Conservation (phyloP, 139 green algal species). For the Coccomyxa sp. region DNA sequence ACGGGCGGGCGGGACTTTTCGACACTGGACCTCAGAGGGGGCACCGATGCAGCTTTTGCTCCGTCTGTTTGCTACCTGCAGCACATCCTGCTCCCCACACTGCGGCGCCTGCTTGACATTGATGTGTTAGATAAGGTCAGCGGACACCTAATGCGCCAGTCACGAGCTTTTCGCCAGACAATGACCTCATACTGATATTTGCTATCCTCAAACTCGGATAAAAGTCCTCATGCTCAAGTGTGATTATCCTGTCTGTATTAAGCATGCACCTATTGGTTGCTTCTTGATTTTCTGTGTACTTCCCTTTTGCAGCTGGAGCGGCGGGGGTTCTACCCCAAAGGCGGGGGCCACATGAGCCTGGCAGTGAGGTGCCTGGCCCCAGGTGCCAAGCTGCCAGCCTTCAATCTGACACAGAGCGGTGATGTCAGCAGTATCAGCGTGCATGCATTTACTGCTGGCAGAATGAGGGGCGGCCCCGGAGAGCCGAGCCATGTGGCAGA, state of each 20-base stretch:
- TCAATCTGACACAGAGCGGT: conserved; percentile 45
- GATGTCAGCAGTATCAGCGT: conserved; percentile 29
- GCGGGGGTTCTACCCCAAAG: conserved; percentile 73
- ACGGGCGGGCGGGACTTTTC: background rate
- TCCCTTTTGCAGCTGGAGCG: conserved; percentile 31
- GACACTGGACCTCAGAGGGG: conserved; percentile 53
- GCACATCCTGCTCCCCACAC: conserved; percentile 65
- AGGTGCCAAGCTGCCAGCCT: conserved; percentile 37
- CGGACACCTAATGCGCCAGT: too few species aligned
- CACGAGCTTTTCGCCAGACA: background rate
- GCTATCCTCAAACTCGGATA: background rate
- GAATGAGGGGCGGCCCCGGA: background rate
- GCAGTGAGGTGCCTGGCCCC: conserved; percentile 26
- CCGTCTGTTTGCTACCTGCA: conserved; percentile 67
- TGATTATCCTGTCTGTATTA: too few species aligned
- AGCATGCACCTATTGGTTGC: too few species aligned
- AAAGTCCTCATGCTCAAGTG: too few species aligned
- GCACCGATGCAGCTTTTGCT: conserved; percentile 74
- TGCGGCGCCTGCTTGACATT: conserved; percentile 41
- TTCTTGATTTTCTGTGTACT: too few species aligned
- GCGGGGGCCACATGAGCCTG: conserved; percentile 48
- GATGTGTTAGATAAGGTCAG: background rate
- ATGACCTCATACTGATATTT: background rate
- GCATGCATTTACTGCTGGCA: conserved; percentile 45
- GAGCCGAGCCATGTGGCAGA: background rate